Evolutionary conservation across 257 asterid genomes (phyloP), one percentile per base, ranked within the genome.

Genomic region (Fraxinus americana): DNA sequence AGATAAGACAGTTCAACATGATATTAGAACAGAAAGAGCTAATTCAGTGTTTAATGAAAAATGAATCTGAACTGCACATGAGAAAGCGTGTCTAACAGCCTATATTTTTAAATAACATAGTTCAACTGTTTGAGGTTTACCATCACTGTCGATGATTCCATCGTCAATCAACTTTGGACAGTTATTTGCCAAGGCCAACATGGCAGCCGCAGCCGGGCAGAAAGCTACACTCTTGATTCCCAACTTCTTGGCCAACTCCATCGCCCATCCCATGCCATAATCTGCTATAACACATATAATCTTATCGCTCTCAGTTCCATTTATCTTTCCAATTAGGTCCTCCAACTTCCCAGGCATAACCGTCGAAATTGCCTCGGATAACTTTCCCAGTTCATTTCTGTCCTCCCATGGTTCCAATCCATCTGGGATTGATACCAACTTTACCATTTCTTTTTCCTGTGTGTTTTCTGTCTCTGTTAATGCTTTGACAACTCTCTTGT

Each of bases 351-450:
- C 76, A 29, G 97, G 95, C 89, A 90, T 84, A 72, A 39, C 78
- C 80, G 72, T 36, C 19, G 48, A 27, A 12, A 90, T 67, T 4
- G 88, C 43, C 27, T 74, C 71, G 1, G 78, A 2, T 19, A 86
- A 41, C 82, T 76, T 85, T 11, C 82, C 87, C 0, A 86, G 68
- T 65, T 88, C 88, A 32, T 83, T 86, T 67, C 96, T 81, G 54
- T 92, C 97, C 77, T 89, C 97, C 77, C 80, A 41, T 0, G 90
- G 73, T 43, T 79, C 91, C 34, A 91, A 19, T 2, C 97, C 97
- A 77, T 92, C 97, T 4, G 94, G 97, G 65, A 92, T 38, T 0
- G 94, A 82, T 45, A 78, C 91, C 78, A 91, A 43, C 10, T 43
- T 45, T 14, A 92, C 72, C 54, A 43, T 69, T 43, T 83, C 52